Conservation (phyloP, 2,329 filamentous ascomycete species). For the Alternaria gaisen region DNA sequence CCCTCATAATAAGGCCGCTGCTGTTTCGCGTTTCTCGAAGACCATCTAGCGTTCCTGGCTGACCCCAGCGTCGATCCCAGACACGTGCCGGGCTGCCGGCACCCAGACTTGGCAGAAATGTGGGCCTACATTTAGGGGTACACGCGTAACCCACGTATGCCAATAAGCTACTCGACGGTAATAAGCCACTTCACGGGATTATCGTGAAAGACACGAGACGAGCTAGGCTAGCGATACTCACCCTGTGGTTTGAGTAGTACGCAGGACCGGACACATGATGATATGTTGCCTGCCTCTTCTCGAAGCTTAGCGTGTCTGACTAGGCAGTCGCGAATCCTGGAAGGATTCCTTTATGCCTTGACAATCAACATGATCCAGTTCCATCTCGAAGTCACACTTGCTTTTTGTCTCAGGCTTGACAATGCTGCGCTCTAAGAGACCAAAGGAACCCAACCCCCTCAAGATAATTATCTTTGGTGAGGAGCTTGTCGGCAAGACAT, state of each 20-base stretch:
- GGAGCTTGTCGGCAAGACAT: conserved; percentile 36
- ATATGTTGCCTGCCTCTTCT: neutral
- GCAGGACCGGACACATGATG: neutral
- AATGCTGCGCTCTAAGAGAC: conserved; percentile 6
- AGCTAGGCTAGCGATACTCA: neutral
- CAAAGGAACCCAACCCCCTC: conserved; percentile 3
- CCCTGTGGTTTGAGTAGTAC: neutral
- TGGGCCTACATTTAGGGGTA: neutral
- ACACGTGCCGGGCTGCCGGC: conserved; percentile 4
- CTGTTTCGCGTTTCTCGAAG: conserved; percentile 14
- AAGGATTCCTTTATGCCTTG: neutral
- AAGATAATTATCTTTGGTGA: conserved; percentile 34
- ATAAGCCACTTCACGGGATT: neutral
- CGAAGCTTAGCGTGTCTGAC: neutral
- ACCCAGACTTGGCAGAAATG: conserved; percentile 6
- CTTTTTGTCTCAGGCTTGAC: neutral
- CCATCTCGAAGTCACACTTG: neutral
- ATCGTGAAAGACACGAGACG: neutral
- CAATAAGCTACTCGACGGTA: neutral
- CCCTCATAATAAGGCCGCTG: conserved; percentile 10
- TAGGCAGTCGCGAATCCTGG: neutral
- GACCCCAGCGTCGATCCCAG: conserved; percentile 11
- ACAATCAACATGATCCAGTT: neutral
- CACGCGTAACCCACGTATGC: conserved; percentile 1
- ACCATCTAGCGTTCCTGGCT: conserved; percentile 8